Percentiles rank a stretch among this genome's conserved stretches.
These are phyloP conservation scores for Diphasiastrum complanatum DNA, from an alignment of 83 land plant genomes.

Conservation along the genomic window DNA sequence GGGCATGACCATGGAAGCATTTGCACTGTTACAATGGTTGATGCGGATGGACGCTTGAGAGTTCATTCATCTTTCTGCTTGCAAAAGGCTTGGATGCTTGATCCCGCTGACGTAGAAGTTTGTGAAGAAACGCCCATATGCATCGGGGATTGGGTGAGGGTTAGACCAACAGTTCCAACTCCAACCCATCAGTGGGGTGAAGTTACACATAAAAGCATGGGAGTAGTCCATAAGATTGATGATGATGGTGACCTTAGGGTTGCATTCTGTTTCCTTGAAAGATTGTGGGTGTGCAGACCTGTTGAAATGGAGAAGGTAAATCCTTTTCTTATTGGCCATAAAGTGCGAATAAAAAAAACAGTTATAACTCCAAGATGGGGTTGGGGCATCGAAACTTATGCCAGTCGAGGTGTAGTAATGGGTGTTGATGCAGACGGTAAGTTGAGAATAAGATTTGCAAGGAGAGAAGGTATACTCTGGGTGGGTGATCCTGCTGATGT, in stretches of 20 bases:
- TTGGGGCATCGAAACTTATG: slow-evolving; percentile 86
- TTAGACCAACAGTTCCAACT: slow-evolving; percentile 46
- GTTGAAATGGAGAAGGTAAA: slow-evolving; percentile 70
- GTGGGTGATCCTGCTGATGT: slow-evolving; percentile 93
- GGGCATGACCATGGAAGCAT: slow-evolving; percentile 58
- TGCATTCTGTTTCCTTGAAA: slow-evolving; percentile 82
- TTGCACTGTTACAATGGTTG: slow-evolving; percentile 63
- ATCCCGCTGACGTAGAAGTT: slow-evolving; percentile 75
- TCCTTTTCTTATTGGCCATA: slow-evolving; percentile 65
- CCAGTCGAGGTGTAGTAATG: slow-evolving; percentile 63
- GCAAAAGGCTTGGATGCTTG: slow-evolving; percentile 79
- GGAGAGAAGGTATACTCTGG: slow-evolving; percentile 86
- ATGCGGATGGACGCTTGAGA: slow-evolving; percentile 85
- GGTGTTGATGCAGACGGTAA: slow-evolving; percentile 96
- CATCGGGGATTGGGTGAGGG: slow-evolving; percentile 87
- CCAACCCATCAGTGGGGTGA: slow-evolving; percentile 95
- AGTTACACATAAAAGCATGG: slow-evolving; percentile 67
- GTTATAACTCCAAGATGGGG: slow-evolving; percentile 76
- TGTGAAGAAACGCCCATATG: slow-evolving; percentile 63
- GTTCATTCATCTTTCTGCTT: slow-evolving; percentile 61
- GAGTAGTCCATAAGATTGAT: slow-evolving; percentile 79
- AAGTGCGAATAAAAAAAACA: slow-evolving; percentile 51
- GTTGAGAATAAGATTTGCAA: slow-evolving; percentile 65
- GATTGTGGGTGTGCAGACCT: slow-evolving; percentile 81
- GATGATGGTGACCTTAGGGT: slow-evolving; percentile 74